These are phyloP conservation scores for Hanseniaspora uvarum DNA, from an alignment of 1,139 yeast species.

Conservation along the genomic window DNA sequence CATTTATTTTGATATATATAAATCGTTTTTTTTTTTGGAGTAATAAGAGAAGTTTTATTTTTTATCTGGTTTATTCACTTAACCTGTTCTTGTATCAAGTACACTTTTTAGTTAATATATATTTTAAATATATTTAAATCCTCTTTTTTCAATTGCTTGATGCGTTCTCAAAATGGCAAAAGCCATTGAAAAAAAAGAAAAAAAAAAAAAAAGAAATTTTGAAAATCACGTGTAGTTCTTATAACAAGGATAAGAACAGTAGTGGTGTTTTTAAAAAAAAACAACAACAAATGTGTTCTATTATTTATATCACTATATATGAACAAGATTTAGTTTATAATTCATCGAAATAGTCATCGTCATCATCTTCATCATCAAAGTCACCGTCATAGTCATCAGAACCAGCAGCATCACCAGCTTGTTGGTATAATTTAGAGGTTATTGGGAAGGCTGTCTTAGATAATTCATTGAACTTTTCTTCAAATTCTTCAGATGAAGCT, in stretches of 20 bases:
- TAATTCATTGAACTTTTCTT: conserved; percentile 83
- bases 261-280: background rate
- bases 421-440: conserved; percentile 78
- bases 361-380: conserved; percentile 53
- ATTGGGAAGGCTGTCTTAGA: conserved; percentile 82
- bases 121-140: background rate
- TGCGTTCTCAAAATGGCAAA: background rate
- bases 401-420: conserved; percentile 42
- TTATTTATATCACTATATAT: background rate
- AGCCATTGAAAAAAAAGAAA: background rate
- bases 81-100: background rate
- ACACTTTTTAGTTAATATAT: too few relatives aligned
- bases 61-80: background rate
- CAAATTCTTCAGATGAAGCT: conserved; percentile 86
- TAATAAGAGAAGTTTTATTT: background rate
- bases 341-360: conserved; percentile 43
- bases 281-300: background rate
- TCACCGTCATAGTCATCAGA: conserved; percentile 49
- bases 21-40: background rate
- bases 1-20: conserved; percentile 21
- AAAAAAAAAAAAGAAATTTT: background rate
- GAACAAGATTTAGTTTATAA: conserved; percentile 33
- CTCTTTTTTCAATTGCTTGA: background rate
- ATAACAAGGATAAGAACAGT: too few relatives aligned
- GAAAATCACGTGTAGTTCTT: background rate